Evolutionary conservation across 495 filamentous ascomycete genomes (phyloP), one percentile per base, ranked within the genome.

Genomic region (Clohesyomyces aquaticus): DNA sequence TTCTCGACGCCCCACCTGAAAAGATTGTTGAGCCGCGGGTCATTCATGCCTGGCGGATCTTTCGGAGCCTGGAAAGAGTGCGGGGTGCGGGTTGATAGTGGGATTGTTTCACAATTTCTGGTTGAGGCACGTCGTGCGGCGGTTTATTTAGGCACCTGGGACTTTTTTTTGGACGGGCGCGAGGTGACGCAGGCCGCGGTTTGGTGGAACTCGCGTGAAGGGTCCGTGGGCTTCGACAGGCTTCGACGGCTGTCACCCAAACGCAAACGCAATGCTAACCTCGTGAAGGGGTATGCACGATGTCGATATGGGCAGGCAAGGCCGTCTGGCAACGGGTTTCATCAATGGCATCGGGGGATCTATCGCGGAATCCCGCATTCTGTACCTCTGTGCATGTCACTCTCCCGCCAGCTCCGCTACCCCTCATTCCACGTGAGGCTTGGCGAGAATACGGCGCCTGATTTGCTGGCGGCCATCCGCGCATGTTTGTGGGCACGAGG

Each of bases 1-100:
- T 96, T 91, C 73, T 96, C 83, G 75, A 98, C 87, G 75, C 88
- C 82, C 94, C 94, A 98, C 85, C 91, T 91, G 57, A 98, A 88
- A 78, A 98, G 89, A 66, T 87, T 81, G 75, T 87, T 89, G 77
- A 90, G 78, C 57, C 79, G 77, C 25, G 83, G 78, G 63, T 87
- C 79, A 78, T 80, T 83, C 69, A 69, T 81, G 61, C 41, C 53
- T 57, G 43, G n/a, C 32, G 43, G 23, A 45, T 45, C 18, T 23
- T 21, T 19, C 6, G 10, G 6, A 41, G 16, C 29, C 12, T 18
- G 19, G 21, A 23, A 18, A 21, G 29, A 21, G 4, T 56, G 12
- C 1, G n/a, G 10, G 3, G 8, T 12, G 38, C 28, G 22, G 14
- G 28, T 48, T 63, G 53, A 25, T 11, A 51, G 28, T 59, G 42